A percentile compares a stretch with the other conserved stretches of the same genome.
Conservation (phyloP, 495 filamentous ascomycete genomes). For the Penicillium silybi region DNA sequence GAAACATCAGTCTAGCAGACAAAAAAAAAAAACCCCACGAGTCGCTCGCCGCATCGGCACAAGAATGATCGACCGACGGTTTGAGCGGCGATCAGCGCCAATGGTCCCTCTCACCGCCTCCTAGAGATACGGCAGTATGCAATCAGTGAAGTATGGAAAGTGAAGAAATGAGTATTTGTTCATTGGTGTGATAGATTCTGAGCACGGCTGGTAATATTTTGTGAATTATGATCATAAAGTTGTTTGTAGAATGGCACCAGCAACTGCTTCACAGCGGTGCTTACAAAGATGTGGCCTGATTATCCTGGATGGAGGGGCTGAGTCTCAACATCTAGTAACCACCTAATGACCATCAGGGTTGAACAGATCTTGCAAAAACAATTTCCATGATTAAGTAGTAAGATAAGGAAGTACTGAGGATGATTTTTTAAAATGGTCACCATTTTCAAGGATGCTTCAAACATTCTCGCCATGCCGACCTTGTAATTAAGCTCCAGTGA, state of each 20-base stretch:
- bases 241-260: too few relatives aligned
- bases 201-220: neutral
- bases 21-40: neutral
- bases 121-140: neutral
- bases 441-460: too few relatives aligned
- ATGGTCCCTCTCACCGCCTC: conserved; percentile 9
- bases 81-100: conserved; percentile 6
- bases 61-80: conserved; percentile 5
- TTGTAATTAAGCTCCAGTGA: neutral
- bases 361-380: too few relatives aligned
- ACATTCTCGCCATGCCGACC: neutral
- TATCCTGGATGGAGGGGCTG: too few relatives aligned
- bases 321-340: too few relatives aligned
- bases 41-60: neutral
- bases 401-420: too few relatives aligned
- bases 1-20: neutral
- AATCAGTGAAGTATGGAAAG: neutral
- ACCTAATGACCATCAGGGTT: too few relatives aligned
- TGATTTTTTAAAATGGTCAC: too few relatives aligned
- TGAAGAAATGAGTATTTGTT: neutral
- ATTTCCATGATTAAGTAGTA: too few relatives aligned
- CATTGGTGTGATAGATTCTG: neutral
- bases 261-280: too few relatives aligned
- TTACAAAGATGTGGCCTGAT: too few relatives aligned
- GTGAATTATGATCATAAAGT: too few relatives aligned